Base-by-base conservation (phyloP, 139 green algal species). In the Chlorella ohadii region DNA sequence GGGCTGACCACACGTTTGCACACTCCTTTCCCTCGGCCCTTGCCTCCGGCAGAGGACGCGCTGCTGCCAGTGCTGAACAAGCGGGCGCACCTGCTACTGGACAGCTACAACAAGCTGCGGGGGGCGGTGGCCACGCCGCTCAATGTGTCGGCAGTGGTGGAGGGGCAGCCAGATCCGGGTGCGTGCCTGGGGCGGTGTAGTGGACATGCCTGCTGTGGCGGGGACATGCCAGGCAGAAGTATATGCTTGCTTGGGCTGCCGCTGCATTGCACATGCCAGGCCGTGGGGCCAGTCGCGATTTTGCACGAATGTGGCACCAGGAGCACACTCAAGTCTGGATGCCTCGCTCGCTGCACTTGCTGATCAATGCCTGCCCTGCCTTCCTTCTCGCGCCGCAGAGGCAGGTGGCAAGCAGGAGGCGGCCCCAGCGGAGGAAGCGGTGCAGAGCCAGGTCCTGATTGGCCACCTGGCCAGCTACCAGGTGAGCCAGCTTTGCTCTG, bases 11-110 rank as follows among this genome's bases (percentile, higher is more conserved):
- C n/a, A n/a, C n/a, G n/a, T n/a, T n/a, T n/a, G n/a, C n/a, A n/a
- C n/a, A n/a, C n/a, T n/a, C n/a, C n/a, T n/a, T n/a, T n/a, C n/a
- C n/a, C n/a, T n/a, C n/a, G n/a, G n/a, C n/a, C n/a, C n/a, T n/a
- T n/a, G n/a, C n/a, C n/a, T n/a, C n/a, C n/a, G n/a, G 78, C 78
- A 83, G 78, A 83, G 78, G 78, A 83, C 31, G 39, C n/a, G 63
- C 78, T 83, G 63, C 63, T 83, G 39, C 78, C 78, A 39, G 63
- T 83, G 41, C 39, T 74, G 27, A 83, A 73, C 78, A 41, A 73
- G 63, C 63, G 63, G 1, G 78, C 78, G 9, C 22, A 34, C 63
- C 63, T 41, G 6, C 73, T 83, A 27, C 78, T 83, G 28, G 63
- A 73, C 38, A 64, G 63, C 20, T 83, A 83, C 78, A 83, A 83